These are phyloP conservation scores for Collybia sp. DNA, from an alignment of 768 basidiomycete species.

Conservation along the genomic window DNA sequence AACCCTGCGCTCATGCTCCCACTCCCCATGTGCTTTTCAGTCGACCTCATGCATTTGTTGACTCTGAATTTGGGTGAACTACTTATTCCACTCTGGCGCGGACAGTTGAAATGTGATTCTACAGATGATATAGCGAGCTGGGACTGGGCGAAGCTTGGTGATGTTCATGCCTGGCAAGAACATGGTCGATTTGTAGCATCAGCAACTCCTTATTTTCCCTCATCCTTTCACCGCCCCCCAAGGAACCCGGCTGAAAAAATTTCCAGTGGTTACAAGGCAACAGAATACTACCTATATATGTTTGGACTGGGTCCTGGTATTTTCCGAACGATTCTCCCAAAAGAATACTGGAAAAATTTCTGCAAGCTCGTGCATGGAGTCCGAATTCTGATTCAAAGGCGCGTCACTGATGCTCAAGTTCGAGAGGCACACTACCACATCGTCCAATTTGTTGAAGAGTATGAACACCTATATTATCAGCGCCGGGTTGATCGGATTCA, in stretches of 20 bases:
- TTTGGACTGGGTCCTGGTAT: slow-evolving; percentile 25
- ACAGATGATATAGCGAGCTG: not conserved
- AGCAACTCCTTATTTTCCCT: slow-evolving; percentile 27
- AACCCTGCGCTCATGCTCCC: not conserved
- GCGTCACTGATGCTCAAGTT: slow-evolving; percentile 15
- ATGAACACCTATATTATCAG: slow-evolving; percentile 29
- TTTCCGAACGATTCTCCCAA: slow-evolving; percentile 20
- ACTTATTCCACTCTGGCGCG: not conserved
- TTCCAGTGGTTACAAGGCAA: slow-evolving; percentile 22
- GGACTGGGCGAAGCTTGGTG: slow-evolving; percentile 1
- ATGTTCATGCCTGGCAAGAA: slow-evolving; percentile 18
- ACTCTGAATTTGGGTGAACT: not conserved
- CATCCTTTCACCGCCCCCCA: slow-evolving; percentile 35
- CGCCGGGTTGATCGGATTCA: slow-evolving; percentile 20
- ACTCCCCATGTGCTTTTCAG: not conserved
- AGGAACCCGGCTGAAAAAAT: slow-evolving; percentile 37
- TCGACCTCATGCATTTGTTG: not conserved
- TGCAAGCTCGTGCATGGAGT: slow-evolving; percentile 24
- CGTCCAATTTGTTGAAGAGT: slow-evolving; percentile 22
- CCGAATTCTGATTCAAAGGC: slow-evolving; percentile 18
- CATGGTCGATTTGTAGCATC: slow-evolving; percentile 28
- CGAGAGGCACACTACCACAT: slow-evolving; percentile 15
- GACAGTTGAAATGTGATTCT: not conserved
- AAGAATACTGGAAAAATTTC: slow-evolving; percentile 22
- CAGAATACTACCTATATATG: slow-evolving; percentile 21